Conservation (phyloP, 495 filamentous ascomycete species). For the Penicillium paxilli region DNA sequence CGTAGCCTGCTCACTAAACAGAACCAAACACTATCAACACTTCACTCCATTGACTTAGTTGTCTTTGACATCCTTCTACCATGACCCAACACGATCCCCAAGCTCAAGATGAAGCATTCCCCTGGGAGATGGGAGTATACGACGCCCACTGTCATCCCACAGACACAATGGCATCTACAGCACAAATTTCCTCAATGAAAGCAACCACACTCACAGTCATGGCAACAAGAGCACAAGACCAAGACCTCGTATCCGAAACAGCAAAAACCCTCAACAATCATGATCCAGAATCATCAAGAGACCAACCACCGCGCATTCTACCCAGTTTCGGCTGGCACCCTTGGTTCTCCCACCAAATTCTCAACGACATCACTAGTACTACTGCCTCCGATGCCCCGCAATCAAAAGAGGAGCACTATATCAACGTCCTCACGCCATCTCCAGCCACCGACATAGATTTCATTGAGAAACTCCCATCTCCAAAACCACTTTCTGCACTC, state of each 20-base stretch:
- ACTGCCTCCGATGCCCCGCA: constrained; percentile 2
- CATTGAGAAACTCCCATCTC: constrained; percentile 66
- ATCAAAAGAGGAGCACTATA: constrained; percentile 68
- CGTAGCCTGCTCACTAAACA: constrained; percentile 11
- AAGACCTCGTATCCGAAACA: constrained; percentile 73
- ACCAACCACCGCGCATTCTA: constrained; percentile 48
- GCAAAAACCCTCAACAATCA: constrained; percentile 49
- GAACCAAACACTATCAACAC: too few relatives aligned
- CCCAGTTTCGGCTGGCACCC: constrained; percentile 98
- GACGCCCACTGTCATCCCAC: constrained; percentile 99
- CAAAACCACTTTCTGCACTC: constrained; percentile 65
- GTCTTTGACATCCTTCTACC: not conserved
- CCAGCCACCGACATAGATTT: constrained; percentile 57
- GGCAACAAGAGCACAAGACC: constrained; percentile 85
- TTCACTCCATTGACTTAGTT: not conserved
- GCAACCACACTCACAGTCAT: constrained; percentile 79
- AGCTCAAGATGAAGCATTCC: constrained; percentile 49
- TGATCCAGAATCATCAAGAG: constrained; percentile 8
- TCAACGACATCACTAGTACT: constrained; percentile 56
- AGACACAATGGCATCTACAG: constrained; percentile 78
- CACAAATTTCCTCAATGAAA: constrained; percentile 72
- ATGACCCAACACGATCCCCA: constrained; percentile 17
- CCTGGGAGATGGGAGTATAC: constrained; percentile 82
- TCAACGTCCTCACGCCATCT: constrained; percentile 59
- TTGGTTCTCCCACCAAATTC: constrained; percentile 92